A percentile compares a stretch with the other conserved stretches of the same genome.
Evolutionary conservation across 257 asterid species (phyloP).

Genomic region (Solanum dulcamara): DNA sequence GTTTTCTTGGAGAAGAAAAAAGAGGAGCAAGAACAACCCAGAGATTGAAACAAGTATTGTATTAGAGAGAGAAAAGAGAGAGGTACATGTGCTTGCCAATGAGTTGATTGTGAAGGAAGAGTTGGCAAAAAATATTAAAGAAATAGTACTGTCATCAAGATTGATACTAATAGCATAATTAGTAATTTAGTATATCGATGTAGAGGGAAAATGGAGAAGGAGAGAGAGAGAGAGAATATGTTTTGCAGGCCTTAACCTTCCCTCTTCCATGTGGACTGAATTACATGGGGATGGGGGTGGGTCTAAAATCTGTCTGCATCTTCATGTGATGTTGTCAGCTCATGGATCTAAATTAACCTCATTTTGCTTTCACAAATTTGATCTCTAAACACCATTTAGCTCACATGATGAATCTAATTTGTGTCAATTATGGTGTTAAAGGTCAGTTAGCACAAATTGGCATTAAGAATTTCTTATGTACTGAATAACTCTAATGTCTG

Average conservation of each 20-base stretch:
- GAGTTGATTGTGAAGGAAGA: not conserved
- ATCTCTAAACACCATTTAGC: not conserved
- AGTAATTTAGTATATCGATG: not conserved
- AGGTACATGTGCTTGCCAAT: constrained; percentile 13
- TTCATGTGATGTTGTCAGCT: constrained; percentile 64
- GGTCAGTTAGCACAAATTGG: no score
- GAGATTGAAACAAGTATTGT: not conserved
- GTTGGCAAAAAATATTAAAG: constrained; percentile 9
- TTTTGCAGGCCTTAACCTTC: constrained; percentile 17
- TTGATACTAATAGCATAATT: not conserved
- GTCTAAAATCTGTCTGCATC: constrained; percentile 36
- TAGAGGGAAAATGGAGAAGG: not conserved
- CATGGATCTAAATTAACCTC: not conserved
- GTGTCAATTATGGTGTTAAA: not conserved
- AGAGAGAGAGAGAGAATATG: not conserved
- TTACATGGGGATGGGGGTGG: constrained; percentile 23
- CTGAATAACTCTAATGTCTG: no score
- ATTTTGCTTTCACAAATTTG: not conserved
- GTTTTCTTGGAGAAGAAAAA: not conserved
- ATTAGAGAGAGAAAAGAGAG: not conserved
- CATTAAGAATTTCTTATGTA: no score
- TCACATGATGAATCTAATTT: not conserved
- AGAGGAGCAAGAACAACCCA: not conserved
- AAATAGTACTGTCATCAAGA: not conserved
- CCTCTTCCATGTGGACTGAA: constrained; percentile 42